phyloP scores from a whole-genome alignment of 1,284 basidiomycete genomes.

The Wolfiporia cocos region DNA sequence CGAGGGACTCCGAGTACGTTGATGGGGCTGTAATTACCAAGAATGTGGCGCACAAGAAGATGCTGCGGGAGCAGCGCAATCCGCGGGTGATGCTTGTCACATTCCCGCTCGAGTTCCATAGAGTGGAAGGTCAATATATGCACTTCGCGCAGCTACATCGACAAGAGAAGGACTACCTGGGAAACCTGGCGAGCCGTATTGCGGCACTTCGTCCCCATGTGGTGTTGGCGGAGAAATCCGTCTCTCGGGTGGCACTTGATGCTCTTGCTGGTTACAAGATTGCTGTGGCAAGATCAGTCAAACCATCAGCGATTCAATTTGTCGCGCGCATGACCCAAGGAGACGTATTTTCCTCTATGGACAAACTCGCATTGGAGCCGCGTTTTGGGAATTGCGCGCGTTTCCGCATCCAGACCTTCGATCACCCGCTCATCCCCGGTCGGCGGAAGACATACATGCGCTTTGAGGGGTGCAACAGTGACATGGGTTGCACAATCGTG shows the following conservation, averaged over 20 bases:
- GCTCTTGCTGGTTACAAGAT: slow-evolving; percentile 86
- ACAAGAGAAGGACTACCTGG: slow-evolving; percentile 93
- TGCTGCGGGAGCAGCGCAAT: slow-evolving; percentile 65
- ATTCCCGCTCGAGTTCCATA: slow-evolving; percentile 93
- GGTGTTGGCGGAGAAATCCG: slow-evolving; percentile 88
- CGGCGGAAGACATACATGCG: slow-evolving; percentile 94
- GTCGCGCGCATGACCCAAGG: slow-evolving; percentile 93
- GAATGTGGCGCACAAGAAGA: slow-evolving; percentile 94
- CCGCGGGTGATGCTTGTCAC: slow-evolving; percentile 95
- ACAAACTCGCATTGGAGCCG: slow-evolving; percentile 88
- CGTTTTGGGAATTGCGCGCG: slow-evolving; percentile 86
- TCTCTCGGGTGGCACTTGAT: slow-evolving; percentile 89
- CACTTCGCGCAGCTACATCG: slow-evolving; percentile 89
- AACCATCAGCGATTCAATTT: slow-evolving; percentile 81
- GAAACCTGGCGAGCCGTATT: slow-evolving; percentile 85
- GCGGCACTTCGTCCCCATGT: slow-evolving; percentile 89
- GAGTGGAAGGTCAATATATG: slow-evolving; percentile 92
- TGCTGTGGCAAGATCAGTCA: slow-evolving; percentile 88
- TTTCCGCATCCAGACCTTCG: slow-evolving; percentile 91
- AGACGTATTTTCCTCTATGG: slow-evolving; percentile 93
- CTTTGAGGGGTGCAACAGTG: slow-evolving; percentile 90
- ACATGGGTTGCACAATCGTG: slow-evolving; percentile 93
- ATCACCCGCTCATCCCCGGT: slow-evolving; percentile 88
- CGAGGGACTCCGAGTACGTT: slow-evolving; percentile 93
- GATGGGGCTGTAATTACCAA: slow-evolving; percentile 97